These are phyloP conservation scores for Aureobasidium sp. DNA, from an alignment of 2,329 filamentous ascomycete species.

Conservation along the genomic window DNA sequence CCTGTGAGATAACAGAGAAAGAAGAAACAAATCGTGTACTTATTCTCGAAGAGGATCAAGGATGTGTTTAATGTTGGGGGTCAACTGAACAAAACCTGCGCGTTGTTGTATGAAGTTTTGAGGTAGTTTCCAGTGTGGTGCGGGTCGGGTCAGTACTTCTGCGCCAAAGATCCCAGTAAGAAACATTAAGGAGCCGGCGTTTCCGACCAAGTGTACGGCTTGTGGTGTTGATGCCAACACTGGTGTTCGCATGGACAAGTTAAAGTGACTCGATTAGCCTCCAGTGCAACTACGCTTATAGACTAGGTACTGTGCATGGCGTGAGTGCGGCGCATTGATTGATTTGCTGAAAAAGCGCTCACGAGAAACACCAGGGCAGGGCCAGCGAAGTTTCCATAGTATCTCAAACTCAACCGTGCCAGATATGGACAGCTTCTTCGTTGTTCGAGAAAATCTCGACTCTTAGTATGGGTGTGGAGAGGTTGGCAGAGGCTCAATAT, in stretches of 20 bases:
- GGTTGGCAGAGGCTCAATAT: not conserved
- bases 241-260: not conserved
- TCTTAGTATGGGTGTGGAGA: not conserved
- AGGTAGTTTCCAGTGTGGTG: not conserved
- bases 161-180: not conserved
- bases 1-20: not conserved
- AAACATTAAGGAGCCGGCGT: not conserved
- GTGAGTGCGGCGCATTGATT: too few relatives aligned
- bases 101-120: not conserved
- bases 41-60: not conserved
- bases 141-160: not conserved
- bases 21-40: not conserved
- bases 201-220: not conserved
- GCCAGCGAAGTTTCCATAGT: not conserved
- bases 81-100: not conserved
- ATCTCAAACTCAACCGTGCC: not conserved
- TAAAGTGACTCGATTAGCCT: not conserved
- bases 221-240: not conserved
- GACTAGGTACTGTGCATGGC: too few relatives aligned
- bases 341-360: too few relatives aligned
- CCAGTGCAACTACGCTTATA: too few relatives aligned
- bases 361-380: too few relatives aligned
- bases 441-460: not conserved
- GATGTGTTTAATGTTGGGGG: not conserved
- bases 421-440: not conserved